Base-by-base conservation (phyloP, 2,329 filamentous ascomycete species). In the Arthrobotrys sphaeroides region DNA sequence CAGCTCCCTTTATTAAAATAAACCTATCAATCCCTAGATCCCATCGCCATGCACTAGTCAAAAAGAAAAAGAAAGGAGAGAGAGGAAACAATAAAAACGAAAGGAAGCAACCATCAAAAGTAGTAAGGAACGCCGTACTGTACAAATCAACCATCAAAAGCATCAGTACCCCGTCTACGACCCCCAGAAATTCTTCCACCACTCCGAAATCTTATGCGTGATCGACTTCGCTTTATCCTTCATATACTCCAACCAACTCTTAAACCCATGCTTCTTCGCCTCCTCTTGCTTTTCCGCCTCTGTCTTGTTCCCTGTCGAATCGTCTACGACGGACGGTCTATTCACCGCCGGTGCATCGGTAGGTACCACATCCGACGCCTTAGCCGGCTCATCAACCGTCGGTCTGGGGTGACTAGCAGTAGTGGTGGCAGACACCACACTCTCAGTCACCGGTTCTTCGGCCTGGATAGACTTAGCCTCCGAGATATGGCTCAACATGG, bases 161-260 rank as follows among this genome's bases (percentile, higher is more conserved):
- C 16, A 73, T 16, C 16, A 61, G 45, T 22, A n/a, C 9, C 53
- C 28, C 26, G 36, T 51, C 38, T 72, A 76, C 40, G 77, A 72
- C 36, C 57, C 74, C 76, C 76, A 79, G 47, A 79, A 73, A 13
- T 77, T 77, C 10, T 68, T 74, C 78, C 77, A 78, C 78, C 78
- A 79, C n/a, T 79, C 75, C 40, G 79, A 70, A 40, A 80, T 65
- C 36, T 75, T 77, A 2, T 74, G 68, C 60, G 77, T 79, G 40
- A 80, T 28, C 9, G 77, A 72, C n/a, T 78, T 53, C 1, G 78
- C 78, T 38, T 79, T 79, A 49, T 59, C 59, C 57, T 78, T 78
- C 20, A 78, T 68, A 12, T 78, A 78, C 22, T 79, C 78, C 5
- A 78, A 60, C 78, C 78, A 79, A 31, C 61, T 75, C n/a, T 47